Conservation (phyloP, 306 rosid genomes). For the Begonia masoniana region DNA sequence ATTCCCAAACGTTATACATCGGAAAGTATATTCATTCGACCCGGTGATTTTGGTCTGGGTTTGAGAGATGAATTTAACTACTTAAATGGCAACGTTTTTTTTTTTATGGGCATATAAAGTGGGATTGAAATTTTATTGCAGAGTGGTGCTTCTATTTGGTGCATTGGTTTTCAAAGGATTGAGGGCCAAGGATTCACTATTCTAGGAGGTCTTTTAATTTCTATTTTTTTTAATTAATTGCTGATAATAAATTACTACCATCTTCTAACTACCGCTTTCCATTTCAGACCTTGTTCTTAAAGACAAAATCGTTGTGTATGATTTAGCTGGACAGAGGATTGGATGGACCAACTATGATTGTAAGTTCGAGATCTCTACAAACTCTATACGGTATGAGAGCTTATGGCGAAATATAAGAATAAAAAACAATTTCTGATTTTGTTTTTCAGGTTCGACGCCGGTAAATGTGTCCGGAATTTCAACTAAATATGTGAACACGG, state of each 20-base stretch:
- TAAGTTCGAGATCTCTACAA: conserved; percentile 18
- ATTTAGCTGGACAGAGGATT: conserved; percentile 55
- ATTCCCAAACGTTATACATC: too few relatives aligned
- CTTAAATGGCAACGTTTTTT: background rate
- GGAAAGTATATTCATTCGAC: too few relatives aligned
- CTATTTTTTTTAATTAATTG: background rate
- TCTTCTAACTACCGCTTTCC: background rate
- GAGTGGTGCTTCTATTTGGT: conserved; percentile 50
- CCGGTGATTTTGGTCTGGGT: too few relatives aligned
- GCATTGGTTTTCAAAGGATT: conserved; percentile 62
- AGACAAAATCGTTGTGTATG: conserved; percentile 64
- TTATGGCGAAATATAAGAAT: too few relatives aligned
- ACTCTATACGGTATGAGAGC: too few relatives aligned
- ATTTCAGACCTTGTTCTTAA: conserved; percentile 59
- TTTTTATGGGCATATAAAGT: too few relatives aligned
- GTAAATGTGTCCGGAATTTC: conserved; percentile 64
- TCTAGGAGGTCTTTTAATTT: conserved; percentile 43
- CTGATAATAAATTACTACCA: background rate
- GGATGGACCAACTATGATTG: conserved; percentile 77
- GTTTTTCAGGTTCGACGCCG: conserved; percentile 44
- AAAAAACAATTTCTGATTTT: conserved; percentile 2
- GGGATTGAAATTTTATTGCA: conserved; percentile 8
- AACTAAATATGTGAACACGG: conserved; percentile 62
- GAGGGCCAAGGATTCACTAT: conserved; percentile 48
- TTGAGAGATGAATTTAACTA: background rate